Percentiles rank a stretch among this genome's conserved stretches.
phyloP scores from a whole-genome alignment of 202 grass and related monocot species.

The Dendrocalamus latiflorus region DNA sequence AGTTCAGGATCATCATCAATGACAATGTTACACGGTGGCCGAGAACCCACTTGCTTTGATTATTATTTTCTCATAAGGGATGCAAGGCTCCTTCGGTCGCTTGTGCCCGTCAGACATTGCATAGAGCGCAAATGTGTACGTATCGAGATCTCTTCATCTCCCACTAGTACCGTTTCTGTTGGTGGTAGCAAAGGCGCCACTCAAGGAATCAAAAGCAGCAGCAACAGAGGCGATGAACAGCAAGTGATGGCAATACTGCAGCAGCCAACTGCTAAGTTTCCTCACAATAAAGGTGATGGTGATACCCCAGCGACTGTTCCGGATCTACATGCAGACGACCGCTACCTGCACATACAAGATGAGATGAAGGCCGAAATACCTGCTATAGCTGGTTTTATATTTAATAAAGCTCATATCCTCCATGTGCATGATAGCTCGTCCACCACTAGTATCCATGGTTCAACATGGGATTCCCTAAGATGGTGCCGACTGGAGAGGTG shows the following conservation, averaged over 20 bases:
- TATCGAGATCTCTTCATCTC: conserved; percentile 9
- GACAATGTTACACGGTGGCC: no score
- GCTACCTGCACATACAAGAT: conserved; percentile 13
- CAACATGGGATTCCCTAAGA: fast-evolving
- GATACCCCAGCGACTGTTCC: neutral
- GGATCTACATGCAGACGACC: neutral
- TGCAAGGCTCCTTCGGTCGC: neutral
- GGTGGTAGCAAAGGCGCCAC: neutral
- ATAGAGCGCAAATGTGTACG: neutral
- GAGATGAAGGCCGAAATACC: neutral
- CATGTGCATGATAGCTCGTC: neutral
- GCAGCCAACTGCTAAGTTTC: no score
- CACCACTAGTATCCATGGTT: neutral
- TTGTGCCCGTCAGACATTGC: neutral
- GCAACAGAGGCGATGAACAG: no score
- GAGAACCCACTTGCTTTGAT: neutral
- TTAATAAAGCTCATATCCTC: fast-evolving
- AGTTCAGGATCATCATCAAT: neutral
- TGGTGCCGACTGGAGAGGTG: conserved; percentile 9
- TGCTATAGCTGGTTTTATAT: neutral
- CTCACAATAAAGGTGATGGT: no score
- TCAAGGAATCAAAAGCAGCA: neutral
- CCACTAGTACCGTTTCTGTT: neutral
- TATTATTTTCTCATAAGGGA: neutral
- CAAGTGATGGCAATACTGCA: no score